These are phyloP conservation scores for Phytophthora uliginosa DNA, from an alignment of 352 stramenopile genomes.

Conservation along the genomic window DNA sequence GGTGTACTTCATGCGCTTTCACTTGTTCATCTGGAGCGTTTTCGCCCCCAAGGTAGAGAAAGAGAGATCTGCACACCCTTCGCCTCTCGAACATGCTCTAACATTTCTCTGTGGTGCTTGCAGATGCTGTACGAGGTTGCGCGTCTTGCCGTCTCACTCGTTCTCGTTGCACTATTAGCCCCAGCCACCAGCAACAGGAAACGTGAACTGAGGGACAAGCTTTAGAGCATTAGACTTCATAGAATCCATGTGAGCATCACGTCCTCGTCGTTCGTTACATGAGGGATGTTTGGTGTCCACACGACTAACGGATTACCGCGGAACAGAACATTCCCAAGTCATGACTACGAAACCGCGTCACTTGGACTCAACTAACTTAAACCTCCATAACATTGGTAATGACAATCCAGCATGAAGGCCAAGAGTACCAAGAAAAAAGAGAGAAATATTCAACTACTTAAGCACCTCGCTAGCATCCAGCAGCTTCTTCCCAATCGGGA, in stretches of 20 bases:
- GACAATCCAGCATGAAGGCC: neutral
- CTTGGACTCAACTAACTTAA: neutral
- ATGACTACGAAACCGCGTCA: neutral
- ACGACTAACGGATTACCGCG: neutral
- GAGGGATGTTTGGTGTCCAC: neutral
- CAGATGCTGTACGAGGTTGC: conserved; percentile 87
- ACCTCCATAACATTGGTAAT: too few relatives aligned
- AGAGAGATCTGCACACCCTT: neutral
- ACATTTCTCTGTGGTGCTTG: conserved; percentile 4
- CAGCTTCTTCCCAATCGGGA: conserved; percentile 40
- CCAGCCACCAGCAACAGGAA: neutral
- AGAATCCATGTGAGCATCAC: neutral
- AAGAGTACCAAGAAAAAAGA: conserved; percentile 43
- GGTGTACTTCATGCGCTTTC: conserved; percentile 91
- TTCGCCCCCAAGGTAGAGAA: conserved; percentile 87
- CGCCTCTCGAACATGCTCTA: neutral
- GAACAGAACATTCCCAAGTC: neutral
- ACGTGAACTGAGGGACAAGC: neutral
- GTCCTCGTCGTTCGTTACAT: conserved; percentile 1
- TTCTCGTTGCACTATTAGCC: conserved; percentile 28
- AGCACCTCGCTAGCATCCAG: conserved; percentile 42
- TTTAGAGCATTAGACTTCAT: conserved; percentile 21
- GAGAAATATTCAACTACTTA: conserved; percentile 55
- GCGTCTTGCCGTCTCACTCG: conserved; percentile 51
- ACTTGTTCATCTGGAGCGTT: conserved; percentile 94